Percentiles rank a stretch among this genome's conserved stretches.
Evolutionary conservation across 2,329 filamentous ascomycete species (phyloP).

Genomic region (Chaetomium olivaceum): DNA sequence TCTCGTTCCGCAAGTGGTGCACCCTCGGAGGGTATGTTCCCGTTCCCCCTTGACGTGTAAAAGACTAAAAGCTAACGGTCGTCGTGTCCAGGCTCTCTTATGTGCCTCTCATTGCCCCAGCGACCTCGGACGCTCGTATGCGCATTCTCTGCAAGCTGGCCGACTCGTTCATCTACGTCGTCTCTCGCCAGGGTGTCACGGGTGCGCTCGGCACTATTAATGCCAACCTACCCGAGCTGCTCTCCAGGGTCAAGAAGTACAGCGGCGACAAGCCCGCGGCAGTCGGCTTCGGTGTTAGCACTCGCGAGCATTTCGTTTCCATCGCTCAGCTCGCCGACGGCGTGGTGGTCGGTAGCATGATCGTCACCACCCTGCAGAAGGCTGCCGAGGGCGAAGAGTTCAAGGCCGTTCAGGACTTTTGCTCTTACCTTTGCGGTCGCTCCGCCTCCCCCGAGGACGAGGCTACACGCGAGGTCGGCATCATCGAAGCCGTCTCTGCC

Average conservation of each 20-base stretch:
- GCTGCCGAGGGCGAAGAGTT: constrained; percentile 66
- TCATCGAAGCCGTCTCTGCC: constrained; percentile 66
- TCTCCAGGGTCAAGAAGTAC: constrained; percentile 85
- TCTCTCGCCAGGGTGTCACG: constrained; percentile 92
- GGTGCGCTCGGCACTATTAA: constrained; percentile 84
- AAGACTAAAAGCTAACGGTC: constrained; percentile 10
- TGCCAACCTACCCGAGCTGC: constrained; percentile 74
- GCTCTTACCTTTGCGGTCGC: constrained; percentile 64
- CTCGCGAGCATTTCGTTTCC: constrained; percentile 86
- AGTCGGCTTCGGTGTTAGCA: constrained; percentile 95
- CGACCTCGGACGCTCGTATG: constrained; percentile 91
- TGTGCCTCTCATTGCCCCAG: constrained; percentile 92
- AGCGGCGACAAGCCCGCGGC: constrained; percentile 88
- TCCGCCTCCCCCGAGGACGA: constrained; percentile 39
- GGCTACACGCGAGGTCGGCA: constrained; percentile 64
- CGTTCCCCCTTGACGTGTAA: background rate
- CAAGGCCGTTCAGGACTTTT: constrained; percentile 82
- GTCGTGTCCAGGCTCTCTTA: constrained; percentile 71
- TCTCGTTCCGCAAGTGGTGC: constrained; percentile 86
- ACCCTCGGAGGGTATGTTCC: constrained; percentile 66
- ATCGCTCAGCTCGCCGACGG: constrained; percentile 85
- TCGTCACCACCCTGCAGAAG: constrained; percentile 76
- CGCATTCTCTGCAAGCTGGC: constrained; percentile 93
- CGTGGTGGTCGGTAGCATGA: constrained; percentile 95
- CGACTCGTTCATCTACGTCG: constrained; percentile 98